Evolutionary conservation across 805 yeast genomes (phyloP).

Genomic region (Kurtzmaniella cleridarum): DNA sequence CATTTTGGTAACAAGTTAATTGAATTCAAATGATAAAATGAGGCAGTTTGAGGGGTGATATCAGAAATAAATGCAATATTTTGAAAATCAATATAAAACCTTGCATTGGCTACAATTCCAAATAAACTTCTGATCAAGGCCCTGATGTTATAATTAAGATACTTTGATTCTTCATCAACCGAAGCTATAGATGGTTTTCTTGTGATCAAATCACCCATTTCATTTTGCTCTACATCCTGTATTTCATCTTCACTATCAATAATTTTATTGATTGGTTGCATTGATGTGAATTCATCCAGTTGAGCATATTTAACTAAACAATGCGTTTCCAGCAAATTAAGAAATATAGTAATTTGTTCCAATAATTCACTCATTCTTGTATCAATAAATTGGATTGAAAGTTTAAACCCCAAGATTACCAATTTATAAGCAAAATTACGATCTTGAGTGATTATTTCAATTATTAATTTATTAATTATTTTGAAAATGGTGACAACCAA

Average conservation of each 20-base stretch:
- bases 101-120: slow-evolving; percentile 8
- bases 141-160: slow-evolving; percentile 15
- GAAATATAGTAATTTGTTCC: slow-evolving; percentile 40
- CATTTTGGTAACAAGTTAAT: slow-evolving; percentile 15
- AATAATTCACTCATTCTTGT: slow-evolving; percentile 39
- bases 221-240: slow-evolving; percentile 1
- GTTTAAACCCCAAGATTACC: slow-evolving; percentile 32
- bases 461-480: slow-evolving; percentile 41
- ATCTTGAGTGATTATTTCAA: slow-evolving; percentile 38
- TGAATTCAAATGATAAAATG: slow-evolving; percentile 14
- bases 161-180: background rate
- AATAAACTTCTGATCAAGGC: slow-evolving; percentile 19
- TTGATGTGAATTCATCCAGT: no score
- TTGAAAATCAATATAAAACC: slow-evolving; percentile 8
- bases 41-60: no score
- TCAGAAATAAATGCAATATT: no score
- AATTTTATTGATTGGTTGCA: no score
- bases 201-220: background rate
- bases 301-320: slow-evolving; percentile 24
- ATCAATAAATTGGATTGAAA: slow-evolving; percentile 28
- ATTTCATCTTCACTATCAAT: background rate
- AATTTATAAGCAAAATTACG: slow-evolving; percentile 31
- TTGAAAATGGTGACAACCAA: slow-evolving; percentile 24
- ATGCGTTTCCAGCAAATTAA: slow-evolving; percentile 35
- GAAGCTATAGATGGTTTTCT: background rate